These are phyloP conservation scores for Capsicum rhomboideum DNA, from an alignment of 257 asterid species.

Conservation along the genomic window DNA sequence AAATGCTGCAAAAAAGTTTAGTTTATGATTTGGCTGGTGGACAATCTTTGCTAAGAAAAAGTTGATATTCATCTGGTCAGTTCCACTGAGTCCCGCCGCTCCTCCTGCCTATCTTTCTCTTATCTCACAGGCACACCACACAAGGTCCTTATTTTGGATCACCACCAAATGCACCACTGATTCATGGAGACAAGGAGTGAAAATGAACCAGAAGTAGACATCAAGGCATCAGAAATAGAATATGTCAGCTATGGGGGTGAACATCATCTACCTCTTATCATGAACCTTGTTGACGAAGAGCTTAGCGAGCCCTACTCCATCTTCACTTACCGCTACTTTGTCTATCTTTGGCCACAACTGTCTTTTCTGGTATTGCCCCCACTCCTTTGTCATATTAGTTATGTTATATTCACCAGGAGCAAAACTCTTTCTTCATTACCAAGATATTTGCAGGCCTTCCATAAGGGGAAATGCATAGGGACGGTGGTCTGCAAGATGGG, in stretches of 20 bases:
- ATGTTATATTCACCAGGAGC: not conserved
- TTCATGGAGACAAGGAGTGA: constrained; percentile 7
- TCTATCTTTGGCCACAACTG: constrained; percentile 92
- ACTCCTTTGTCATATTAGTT: not conserved
- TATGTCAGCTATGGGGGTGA: constrained; percentile 88
- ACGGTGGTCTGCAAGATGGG: constrained; percentile 98
- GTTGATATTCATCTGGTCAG: not conserved
- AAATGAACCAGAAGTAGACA: constrained; percentile 24
- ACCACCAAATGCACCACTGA: not conserved
- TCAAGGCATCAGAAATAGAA: constrained; percentile 43
- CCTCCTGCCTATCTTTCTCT: not conserved
- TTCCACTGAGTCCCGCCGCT: not conserved
- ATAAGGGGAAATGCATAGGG: constrained; percentile 77
- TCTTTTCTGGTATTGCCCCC: constrained; percentile 58
- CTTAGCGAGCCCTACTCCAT: constrained; percentile 97
- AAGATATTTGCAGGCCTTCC: constrained; percentile 57
- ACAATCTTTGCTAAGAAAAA: not conserved
- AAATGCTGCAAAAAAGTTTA: not conserved
- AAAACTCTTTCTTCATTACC: not conserved
- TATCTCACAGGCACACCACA: not conserved
- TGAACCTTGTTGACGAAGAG: constrained; percentile 93
- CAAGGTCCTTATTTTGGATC: too few relatives aligned
- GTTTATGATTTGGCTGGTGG: not conserved
- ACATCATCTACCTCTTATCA: constrained; percentile 90
- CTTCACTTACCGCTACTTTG: constrained; percentile 96